Evolutionary conservation across 2,329 filamentous ascomycete species (phyloP).

Genomic region (Hymenoscyphus salicellus): DNA sequence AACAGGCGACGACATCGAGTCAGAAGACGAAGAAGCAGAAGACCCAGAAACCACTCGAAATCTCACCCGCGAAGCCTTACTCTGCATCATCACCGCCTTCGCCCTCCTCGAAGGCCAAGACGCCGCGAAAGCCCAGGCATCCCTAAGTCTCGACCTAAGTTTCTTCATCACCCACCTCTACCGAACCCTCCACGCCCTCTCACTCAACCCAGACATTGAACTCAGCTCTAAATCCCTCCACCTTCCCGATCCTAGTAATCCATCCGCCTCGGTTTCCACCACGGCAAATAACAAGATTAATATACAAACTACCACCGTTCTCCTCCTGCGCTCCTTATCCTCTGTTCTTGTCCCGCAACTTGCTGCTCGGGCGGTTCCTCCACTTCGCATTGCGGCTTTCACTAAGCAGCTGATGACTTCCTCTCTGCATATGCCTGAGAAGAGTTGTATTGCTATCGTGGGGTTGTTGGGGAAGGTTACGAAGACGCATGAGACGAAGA

Average conservation of each 20-base stretch:
- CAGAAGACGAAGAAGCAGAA: conserved; percentile 45
- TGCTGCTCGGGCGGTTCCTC: conserved; percentile 72
- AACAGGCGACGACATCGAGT: conserved; percentile 47
- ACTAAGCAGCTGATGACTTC: conserved; percentile 83
- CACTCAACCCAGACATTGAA: conserved; percentile 82
- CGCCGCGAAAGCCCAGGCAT: conserved; percentile 75
- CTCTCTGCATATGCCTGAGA: conserved; percentile 84
- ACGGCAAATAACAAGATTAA: conserved; percentile 72
- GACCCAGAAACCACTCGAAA: conserved; percentile 63
- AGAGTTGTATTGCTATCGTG: conserved; percentile 76
- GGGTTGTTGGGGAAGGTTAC: conserved; percentile 75
- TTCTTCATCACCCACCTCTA: conserved; percentile 97
- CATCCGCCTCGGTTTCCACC: conserved; percentile 41
- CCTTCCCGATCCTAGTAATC: conserved; percentile 61
- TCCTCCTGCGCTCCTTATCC: conserved; percentile 82
- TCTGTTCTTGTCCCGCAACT: conserved; percentile 74
- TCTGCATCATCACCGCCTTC: conserved; percentile 94
- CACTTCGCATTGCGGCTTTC: conserved; percentile 84
- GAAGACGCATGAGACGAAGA: conserved; percentile 76
- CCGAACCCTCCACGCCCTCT: conserved; percentile 74
- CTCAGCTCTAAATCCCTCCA: conserved; percentile 70
- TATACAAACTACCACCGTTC: conserved; percentile 88
- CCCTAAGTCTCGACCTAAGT: conserved; percentile 83
- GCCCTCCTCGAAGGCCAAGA: conserved; percentile 95
- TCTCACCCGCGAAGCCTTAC: conserved; percentile 77